Percentiles rank a stretch among this genome's conserved stretches.
Conservation (phyloP, 345 rosid species). For the Populus nigra region DNA sequence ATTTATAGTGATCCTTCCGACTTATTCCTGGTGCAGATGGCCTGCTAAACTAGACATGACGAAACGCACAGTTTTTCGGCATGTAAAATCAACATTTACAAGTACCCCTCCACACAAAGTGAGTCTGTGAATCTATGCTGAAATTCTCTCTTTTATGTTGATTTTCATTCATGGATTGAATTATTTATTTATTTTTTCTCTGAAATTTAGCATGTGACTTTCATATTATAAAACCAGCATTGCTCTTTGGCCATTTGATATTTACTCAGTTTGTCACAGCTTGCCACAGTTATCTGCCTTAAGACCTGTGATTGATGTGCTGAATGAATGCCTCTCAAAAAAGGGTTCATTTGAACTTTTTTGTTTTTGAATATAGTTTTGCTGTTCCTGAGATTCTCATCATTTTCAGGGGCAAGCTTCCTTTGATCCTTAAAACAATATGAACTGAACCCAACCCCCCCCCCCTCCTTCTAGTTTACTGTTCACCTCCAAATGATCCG, state of each 20-base stretch:
- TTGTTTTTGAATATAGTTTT: not conserved
- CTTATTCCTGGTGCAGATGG: slow-evolving; percentile 68
- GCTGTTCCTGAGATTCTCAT: not conserved
- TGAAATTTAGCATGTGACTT: not conserved
- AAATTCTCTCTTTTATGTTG: not conserved
- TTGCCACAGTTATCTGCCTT: not conserved
- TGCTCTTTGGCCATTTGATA: not conserved
- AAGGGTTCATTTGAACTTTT: not conserved
- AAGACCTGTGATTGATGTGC: not conserved
- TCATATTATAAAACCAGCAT: not conserved
- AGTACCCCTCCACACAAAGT: slow-evolving; percentile 78
- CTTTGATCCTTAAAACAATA: not conserved
- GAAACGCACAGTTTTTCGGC: slow-evolving; percentile 85
- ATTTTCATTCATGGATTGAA: not conserved
- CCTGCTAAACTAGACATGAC: slow-evolving; percentile 88
- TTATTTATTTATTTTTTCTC: not conserved
- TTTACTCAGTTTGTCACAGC: not conserved
- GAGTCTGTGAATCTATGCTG: slow-evolving; percentile 25
- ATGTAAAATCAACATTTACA: slow-evolving; percentile 69
- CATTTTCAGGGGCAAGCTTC: not conserved
- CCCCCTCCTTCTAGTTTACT: not conserved
- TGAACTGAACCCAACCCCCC: not conserved
- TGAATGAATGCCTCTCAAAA: not conserved
- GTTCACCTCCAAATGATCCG: not conserved
- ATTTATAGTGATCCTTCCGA: slow-evolving; percentile 3